Evolutionary conservation across 2,329 filamentous ascomycete species (phyloP), one percentile per base, ranked within the genome.

Genomic region (Huntiella omanensis): DNA sequence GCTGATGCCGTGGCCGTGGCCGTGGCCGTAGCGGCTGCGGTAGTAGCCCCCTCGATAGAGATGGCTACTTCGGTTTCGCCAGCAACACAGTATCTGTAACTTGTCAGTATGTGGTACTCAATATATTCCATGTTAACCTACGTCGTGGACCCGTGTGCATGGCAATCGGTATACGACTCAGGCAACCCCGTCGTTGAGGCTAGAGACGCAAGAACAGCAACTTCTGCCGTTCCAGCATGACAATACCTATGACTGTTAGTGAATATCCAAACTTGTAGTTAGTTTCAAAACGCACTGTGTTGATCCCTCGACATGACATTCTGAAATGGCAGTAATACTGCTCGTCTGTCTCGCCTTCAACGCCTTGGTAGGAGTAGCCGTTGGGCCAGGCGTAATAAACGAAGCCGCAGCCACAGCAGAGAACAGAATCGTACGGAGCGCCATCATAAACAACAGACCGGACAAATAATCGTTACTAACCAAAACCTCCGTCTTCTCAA

Each of bases 121-220:
- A 6, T 10, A 34, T 57, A 66, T 1, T 15, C 10, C 4, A 38
- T 17, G 69, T 53, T 22, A 13, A 49, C 45, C 4, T 62, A 80
- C 74, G 66, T 67, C 40, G 75, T 66, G 2, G 58, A 55, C 12
- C 64, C 76, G 58, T 83, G 77, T 1, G 60, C 54, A 56, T 83
- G 78, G 55, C 80, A 83, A 46, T 61, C 73, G 0, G 76, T 81
- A 54, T 75, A 82, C 44, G 70, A 61, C 0, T 75, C 62, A 1
- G 78, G 75, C 12, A 74, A 58, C 41, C 69, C 68, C 39, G 67
- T 65, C 1, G 69, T 75, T 12, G 65, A 66, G 3, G 71, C 79
- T 3, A 64, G 62, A 7, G 67, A 66, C 3, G 64, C 60, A 39
- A 63, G 59, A 16, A 69, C 59, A 32, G 59, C 53, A 46, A 64